Percentiles rank a stretch among this genome's conserved stretches.
These are phyloP conservation scores for Potentilla sterilis DNA, from an alignment of 306 rosid genomes.

Conservation along the genomic window DNA sequence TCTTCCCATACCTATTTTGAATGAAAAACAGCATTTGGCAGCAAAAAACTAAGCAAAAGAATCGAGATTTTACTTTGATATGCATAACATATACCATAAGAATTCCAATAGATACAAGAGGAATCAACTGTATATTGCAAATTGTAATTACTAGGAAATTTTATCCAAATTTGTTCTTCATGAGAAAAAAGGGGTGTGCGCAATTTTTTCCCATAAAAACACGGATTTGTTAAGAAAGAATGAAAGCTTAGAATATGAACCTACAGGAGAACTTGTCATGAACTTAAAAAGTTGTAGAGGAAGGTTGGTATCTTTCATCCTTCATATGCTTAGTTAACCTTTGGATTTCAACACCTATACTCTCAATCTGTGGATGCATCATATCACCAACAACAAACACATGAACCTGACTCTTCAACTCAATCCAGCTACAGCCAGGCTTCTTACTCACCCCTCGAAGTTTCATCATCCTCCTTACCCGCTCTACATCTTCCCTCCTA, in stretches of 20 bases:
- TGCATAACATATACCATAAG: not conserved
- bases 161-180: not conserved
- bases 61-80: not conserved
- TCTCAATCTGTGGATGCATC: conserved; percentile 70
- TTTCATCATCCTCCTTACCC: conserved; percentile 72
- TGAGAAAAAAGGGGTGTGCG: not conserved
- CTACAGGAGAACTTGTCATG: not conserved
- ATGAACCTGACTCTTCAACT: conserved; percentile 66
- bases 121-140: not conserved
- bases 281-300: not conserved
- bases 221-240: not conserved
- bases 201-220: not conserved
- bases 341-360: conserved; percentile 42
- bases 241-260: not conserved
- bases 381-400: conserved; percentile 85
- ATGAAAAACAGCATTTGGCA: not conserved
- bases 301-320: conserved; percentile 61
- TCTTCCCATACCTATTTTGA: not conserved
- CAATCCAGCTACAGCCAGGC: conserved; percentile 96
- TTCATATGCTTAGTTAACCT: conserved; percentile 53
- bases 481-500: conserved; percentile 65
- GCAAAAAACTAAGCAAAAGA: not conserved
- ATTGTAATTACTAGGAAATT: not conserved
- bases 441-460: conserved; percentile 70
- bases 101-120: not conserved